Evolutionary conservation across 2,329 filamentous ascomycete species (phyloP).

Genomic region (Fusarium nanum): DNA sequence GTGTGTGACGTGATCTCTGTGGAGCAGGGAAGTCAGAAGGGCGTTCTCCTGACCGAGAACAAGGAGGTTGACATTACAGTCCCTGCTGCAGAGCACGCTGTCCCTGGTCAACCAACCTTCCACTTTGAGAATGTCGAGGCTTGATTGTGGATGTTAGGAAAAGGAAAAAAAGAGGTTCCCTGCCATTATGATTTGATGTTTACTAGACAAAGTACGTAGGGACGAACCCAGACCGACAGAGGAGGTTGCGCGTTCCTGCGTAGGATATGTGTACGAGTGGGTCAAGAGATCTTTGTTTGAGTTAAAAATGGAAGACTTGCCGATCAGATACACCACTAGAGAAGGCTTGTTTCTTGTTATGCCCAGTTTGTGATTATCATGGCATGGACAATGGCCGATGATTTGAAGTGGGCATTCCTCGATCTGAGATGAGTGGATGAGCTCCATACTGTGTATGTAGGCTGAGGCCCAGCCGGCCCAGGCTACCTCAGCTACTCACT

Average conservation of each 20-base stretch:
- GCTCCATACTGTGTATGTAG: conserved; percentile 4
- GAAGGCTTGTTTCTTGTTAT: conserved; percentile 17
- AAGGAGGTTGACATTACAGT: conserved; percentile 68
- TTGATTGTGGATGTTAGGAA: conserved; percentile 30
- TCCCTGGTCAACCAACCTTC: conserved; percentile 86
- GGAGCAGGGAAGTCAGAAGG: conserved; percentile 75
- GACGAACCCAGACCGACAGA: background rate
- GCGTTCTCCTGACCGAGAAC: conserved; percentile 64
- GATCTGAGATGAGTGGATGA: conserved; percentile 13
- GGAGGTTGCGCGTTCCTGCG: conserved; percentile 28
- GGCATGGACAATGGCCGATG: background rate
- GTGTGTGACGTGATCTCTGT: conserved; percentile 79
- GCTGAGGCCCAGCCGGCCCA: background rate
- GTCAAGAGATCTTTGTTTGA: conserved; percentile 18
- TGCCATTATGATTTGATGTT: conserved; percentile 17
- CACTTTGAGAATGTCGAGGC: conserved; percentile 82
- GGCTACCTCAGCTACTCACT: conserved; percentile 3
- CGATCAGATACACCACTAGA: conserved; percentile 23
- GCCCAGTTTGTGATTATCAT: background rate
- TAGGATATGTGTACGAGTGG: conserved; percentile 24
- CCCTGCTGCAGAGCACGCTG: conserved; percentile 75
- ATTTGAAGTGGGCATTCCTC: background rate
- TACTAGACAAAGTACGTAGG: conserved; percentile 22
- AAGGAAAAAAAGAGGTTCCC: conserved; percentile 6
- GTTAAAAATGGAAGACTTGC: conserved; percentile 22